Evolutionary conservation across 2,329 filamentous ascomycete genomes (phyloP).

Genomic region (Aspergillus cejpii): DNA sequence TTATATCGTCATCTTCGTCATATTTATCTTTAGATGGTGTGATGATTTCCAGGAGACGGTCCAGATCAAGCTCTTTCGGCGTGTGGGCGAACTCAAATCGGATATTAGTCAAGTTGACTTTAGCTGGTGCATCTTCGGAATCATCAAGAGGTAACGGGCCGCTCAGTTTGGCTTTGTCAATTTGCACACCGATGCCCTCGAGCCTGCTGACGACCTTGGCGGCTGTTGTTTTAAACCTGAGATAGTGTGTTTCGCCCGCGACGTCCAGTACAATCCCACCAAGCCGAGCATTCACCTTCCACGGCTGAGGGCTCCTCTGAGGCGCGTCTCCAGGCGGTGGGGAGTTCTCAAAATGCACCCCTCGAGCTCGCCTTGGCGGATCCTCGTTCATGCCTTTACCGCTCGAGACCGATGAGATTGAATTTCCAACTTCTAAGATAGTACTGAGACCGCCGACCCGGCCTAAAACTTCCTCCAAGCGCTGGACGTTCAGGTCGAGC

Average conservation of each 20-base stretch:
- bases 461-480: conserved; percentile 76
- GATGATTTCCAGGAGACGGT: conserved; percentile 74
- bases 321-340: conserved; percentile 26
- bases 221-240: conserved; percentile 69
- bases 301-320: conserved; percentile 17
- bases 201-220: conserved; percentile 73
- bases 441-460: conserved; percentile 90
- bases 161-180: conserved; percentile 67
- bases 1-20: conserved; percentile 82
- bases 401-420: conserved; percentile 68
- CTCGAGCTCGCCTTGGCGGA: conserved; percentile 36
- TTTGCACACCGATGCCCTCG: conserved; percentile 63
- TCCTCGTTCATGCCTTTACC: conserved; percentile 32
- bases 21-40: conserved; percentile 90
- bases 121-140: conserved; percentile 48
- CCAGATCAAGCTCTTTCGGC: conserved; percentile 73
- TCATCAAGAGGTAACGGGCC: conserved; percentile 59
- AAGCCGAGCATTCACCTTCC: conserved; percentile 69
- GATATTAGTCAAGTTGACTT: conserved; percentile 58
- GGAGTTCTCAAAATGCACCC: conserved; percentile 52
- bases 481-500: conserved; percentile 68
- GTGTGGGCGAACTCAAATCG: conserved; percentile 64
- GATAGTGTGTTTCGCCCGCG: conserved; percentile 67
- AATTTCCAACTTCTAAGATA: conserved; percentile 79
- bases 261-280: conserved; percentile 70